Evolutionary conservation across 75 land plant species (phyloP), one percentile per base, ranked within the genome.

Genomic region (Azolla pinnata): DNA sequence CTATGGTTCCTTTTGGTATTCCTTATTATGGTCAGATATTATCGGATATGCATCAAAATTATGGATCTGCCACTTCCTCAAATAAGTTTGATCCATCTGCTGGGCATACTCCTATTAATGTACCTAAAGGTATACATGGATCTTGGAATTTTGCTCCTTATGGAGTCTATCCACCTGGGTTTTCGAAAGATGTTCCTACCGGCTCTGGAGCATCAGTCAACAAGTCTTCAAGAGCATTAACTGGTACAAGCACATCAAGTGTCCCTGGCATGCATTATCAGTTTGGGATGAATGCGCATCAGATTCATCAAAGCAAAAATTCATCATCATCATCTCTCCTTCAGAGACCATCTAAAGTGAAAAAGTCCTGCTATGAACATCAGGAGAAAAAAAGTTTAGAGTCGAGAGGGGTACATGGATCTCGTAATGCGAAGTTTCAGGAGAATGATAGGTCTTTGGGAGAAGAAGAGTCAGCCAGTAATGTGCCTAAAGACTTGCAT

Each of bases 21-120:
- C 54, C 54, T 52, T 23, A 46, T 23, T 46, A 14, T 46, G 49
- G 49, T 46, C 49, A 46, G 21, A 46, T 3, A 46, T 23, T 2
- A 46, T 3, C 29, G 27, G 29, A 52, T 4, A 52, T 23, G 29
- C 28, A 25, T 23, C 28, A 26, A 52, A 52, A 27, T 27, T 27
- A 23, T 52, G 54, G 54, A 24, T 29, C 26, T 26, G 29, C 54
- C 27, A 2, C 54, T 24, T 9, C 50, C 42, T 7, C 42, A 7
- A 46, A 46, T 3, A n/a, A 5, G 40, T 18, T 9, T 23, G 54
- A 29, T 20, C 3, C 18, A 4, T 20, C 4, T 3, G 50, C 50
- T 18, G 18, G 4, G 10, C 50, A 9, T 47, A 20, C 50, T 47
- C 50, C 19, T 7, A 20, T 9, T 18, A 9, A 9, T 16, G 50